Evolutionary conservation across 2,329 filamentous ascomycete genomes (phyloP).

Genomic region (Amauroascus niger): DNA sequence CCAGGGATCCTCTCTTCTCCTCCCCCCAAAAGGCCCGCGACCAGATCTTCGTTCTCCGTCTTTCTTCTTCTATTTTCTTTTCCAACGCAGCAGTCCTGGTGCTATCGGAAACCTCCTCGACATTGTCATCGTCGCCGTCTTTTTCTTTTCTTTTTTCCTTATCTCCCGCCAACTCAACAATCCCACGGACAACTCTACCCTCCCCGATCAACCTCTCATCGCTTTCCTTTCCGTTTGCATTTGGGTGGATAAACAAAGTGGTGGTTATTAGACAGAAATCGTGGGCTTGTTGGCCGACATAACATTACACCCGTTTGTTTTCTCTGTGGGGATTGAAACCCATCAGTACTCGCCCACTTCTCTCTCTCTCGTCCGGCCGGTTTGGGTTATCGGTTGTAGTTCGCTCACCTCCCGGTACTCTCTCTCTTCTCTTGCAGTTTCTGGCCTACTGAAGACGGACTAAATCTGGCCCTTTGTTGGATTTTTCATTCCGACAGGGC

Average conservation of each 20-base stretch:
- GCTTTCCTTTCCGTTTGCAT: neutral
- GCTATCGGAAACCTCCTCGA: too few relatives aligned
- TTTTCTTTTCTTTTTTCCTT: neutral
- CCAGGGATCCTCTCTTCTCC: neutral
- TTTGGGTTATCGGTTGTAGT: neutral
- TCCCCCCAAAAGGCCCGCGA: neutral
- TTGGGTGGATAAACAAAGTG: too few relatives aligned
- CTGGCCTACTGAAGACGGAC: too few relatives aligned
- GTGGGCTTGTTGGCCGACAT: neutral
- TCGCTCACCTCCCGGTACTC: too few relatives aligned
- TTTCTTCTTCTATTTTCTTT: neutral
- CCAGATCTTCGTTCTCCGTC: neutral
- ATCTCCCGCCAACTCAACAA: neutral
- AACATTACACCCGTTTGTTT: too few relatives aligned
- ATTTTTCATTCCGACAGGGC: too few relatives aligned
- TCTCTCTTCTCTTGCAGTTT: too few relatives aligned
- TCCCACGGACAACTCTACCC: neutral
- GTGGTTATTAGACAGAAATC: too few relatives aligned
- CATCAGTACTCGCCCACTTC: too few relatives aligned
- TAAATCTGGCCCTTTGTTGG: neutral
- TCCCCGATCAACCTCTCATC: neutral
- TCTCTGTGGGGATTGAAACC: too few relatives aligned
- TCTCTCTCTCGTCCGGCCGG: neutral
- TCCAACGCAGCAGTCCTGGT: too few relatives aligned
- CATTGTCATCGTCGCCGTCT: too few relatives aligned